These are phyloP conservation scores for Gaultheria prostrata DNA, from an alignment of 148 eudicot species.

Conservation along the genomic window DNA sequence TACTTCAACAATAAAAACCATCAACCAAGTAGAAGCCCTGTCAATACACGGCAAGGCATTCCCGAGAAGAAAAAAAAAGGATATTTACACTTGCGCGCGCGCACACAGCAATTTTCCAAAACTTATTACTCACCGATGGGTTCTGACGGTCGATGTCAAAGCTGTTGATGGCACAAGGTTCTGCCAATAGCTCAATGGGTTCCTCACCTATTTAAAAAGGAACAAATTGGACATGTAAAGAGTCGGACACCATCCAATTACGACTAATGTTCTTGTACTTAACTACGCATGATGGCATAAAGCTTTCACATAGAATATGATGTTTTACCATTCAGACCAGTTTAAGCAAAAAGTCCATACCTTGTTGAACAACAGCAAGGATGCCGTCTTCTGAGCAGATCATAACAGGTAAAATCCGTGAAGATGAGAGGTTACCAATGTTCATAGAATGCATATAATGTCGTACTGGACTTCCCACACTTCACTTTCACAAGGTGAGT, in stretches of 20 bases:
- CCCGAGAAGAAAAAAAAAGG: not conserved
- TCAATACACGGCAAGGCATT: not conserved
- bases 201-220: constrained; percentile 40
- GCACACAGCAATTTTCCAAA: not conserved
- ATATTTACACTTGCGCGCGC: not conserved
- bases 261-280: not conserved
- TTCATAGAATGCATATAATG: constrained; percentile 57
- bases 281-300: not conserved
- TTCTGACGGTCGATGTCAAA: constrained; percentile 28
- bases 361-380: constrained; percentile 78
- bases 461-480: constrained; percentile 95
- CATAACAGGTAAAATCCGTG: constrained; percentile 75
- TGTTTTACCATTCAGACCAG: not conserved
- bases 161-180: constrained; percentile 60
- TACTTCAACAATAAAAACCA: constrained; percentile 18
- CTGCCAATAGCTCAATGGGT: constrained; percentile 66
- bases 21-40: not conserved
- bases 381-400: constrained; percentile 96
- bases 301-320: not conserved
- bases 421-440: constrained; percentile 46
- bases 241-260: not conserved
- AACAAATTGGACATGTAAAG: not conserved
- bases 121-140: constrained; percentile 16
- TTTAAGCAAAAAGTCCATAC: constrained; percentile 27
- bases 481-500: constrained; percentile 70